Evolutionary conservation across 2,329 filamentous ascomycete genomes (phyloP), one percentile per base, ranked within the genome.

Genomic region (Stenocarpella maydis): DNA sequence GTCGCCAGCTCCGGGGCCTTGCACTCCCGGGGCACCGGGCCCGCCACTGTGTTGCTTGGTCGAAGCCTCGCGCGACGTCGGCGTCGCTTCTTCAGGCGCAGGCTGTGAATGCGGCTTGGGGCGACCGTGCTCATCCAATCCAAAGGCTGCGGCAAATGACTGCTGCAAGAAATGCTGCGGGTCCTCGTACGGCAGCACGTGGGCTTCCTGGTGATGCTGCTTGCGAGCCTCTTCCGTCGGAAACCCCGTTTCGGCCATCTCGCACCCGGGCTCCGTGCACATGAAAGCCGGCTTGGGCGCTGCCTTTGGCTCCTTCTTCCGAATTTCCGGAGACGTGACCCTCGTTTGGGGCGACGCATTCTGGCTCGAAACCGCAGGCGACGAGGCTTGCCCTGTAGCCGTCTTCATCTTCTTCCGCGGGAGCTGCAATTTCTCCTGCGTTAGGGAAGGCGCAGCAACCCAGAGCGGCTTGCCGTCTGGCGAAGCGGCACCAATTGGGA

Each of bases 391-490:
- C 43, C 77, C 74, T 19, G 78, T 81, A 19, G 19, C 41, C 1
- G 82, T 82, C 80, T 87, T 90, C 45, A 80, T 75, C 80, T 86
- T 89, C 78, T 90, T 90, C 17, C 83, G 79, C 5, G 88, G 89
- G 26, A 90, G 79, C 64, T 86, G 83, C 45, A 91, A 79, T 65
- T 86, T 85, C 0, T 84, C 82, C 66, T 82, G 80, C 43, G 87
- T 87, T 39, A 90, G 78, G 63, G 84, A 80, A 2, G 84, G 80
- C 75, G 83, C 85, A 75, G 79, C 81, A 54, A 85, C 83, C 71
- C 89, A 89, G 8, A 81, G 82, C 2, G 88, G 88, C 68, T 87
- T 85, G 15, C 88, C 88, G 72, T 88, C 86, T 39, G 89, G 88
- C 7, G 88, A 90, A 10, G 82, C 79, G 21, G 82, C 85, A 15